These are phyloP conservation scores for Capronia coronata DNA, from an alignment of 2,329 filamentous ascomycete species.

Conservation along the genomic window DNA sequence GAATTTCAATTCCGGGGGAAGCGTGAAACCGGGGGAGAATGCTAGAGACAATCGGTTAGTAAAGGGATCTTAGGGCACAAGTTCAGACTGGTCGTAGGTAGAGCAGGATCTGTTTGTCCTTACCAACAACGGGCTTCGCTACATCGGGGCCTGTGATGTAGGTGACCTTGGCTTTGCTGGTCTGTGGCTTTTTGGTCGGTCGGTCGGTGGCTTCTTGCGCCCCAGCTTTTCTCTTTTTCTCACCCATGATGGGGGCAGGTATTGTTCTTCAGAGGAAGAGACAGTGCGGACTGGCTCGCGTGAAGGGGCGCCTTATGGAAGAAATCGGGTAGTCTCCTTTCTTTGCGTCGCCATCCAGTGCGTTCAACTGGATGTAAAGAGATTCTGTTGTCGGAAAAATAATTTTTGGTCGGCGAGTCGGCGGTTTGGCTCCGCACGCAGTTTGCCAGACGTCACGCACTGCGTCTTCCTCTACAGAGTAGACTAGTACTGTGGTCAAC, in stretches of 20 bases:
- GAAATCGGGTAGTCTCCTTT: too few species aligned
- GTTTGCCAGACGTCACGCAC: not conserved
- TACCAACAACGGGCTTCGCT: conserved; percentile 27
- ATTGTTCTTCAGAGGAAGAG: too few species aligned
- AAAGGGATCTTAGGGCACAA: not conserved
- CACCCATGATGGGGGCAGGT: conserved; percentile 1
- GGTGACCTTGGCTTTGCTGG: conserved; percentile 20
- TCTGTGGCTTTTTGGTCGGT: conserved; percentile 25
- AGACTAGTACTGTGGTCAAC: too few species aligned
- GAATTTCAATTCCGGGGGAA: conserved; percentile 25
- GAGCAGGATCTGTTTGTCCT: not conserved
- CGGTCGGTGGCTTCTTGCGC: conserved; percentile 6
- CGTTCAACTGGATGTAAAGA: too few species aligned
- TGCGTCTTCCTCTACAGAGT: not conserved
- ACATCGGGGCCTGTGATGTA: conserved; percentile 19
- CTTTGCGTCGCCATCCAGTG: too few species aligned
- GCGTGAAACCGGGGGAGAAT: conserved; percentile 28
- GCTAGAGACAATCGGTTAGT: conserved; percentile 19
- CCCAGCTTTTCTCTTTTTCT: conserved; percentile 27
- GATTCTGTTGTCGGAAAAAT: not conserved
- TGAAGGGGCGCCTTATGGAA: too few species aligned
- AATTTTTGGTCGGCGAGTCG: conserved; percentile 2
- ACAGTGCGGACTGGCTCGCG: too few species aligned
- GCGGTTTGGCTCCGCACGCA: not conserved
- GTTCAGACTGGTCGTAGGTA: not conserved